Evolutionary conservation across 257 asterid genomes (phyloP), one percentile per base, ranked within the genome.

Genomic region (Phtheirospermum japonicum): DNA sequence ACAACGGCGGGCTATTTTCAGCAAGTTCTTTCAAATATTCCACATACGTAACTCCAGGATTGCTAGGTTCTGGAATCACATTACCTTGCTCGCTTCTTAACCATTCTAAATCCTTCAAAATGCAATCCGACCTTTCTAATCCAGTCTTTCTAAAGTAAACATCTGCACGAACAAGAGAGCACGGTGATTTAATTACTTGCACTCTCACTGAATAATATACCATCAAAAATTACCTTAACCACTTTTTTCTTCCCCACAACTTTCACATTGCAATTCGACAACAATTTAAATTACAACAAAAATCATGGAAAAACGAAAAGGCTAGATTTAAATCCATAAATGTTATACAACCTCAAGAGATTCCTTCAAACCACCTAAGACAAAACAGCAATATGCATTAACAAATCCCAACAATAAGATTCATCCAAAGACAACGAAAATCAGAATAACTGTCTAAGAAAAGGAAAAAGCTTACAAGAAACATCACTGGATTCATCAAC

Each of bases 81-180:
- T 81, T 65, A 33, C 87, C 97, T 64, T 76, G 77, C 70, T 76
- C 82, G 37, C 83, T 23, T 23, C 28, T 73, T 17, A 89, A 72
- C 97, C 90, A 81, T 61, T 80, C 76, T 52, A 92, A 74, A 80
- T 92, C 98, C 63, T 51, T 74, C 6, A 78, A 75, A 46, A 92
- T 70, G 43, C 83, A 49, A 52, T 66, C 83, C 1, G 93, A 76
- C 73, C 95, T 84, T 70, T 89, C 97, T 68, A 92, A 70, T 48
- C 97, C 97, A 57, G 95, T 92, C 69, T 88, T 84, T 65, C 98
- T 81, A 71, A 92, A 92, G 83, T 92, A 92, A 69, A 82, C 95
- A 86, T 84, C 98, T 92, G 77, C 57, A 50, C 26, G 40, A 64
- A 57, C 59, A 28, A 34, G 61, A 45, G n/a, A 17, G 9, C n/a